Base-by-base conservation (phyloP, 495 filamentous ascomycete species). In the Rusavskia elegans region DNA sequence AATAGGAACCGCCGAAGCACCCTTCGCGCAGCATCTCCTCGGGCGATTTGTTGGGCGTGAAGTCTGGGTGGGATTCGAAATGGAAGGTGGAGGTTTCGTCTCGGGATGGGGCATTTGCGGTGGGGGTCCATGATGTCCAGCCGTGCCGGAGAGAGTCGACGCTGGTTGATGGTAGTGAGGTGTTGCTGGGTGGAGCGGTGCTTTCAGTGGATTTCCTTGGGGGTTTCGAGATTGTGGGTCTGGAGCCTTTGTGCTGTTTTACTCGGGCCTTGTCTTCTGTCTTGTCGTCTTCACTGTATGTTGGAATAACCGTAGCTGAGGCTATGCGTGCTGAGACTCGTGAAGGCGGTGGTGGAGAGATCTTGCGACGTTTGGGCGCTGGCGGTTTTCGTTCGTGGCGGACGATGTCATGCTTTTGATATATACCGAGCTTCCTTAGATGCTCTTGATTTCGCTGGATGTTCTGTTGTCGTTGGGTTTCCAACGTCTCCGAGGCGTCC, bases 21-120 rank as follows among this genome's bases (percentile, higher is more conserved):
- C 72, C 69, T 61, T 73, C 67, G 19, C 66, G 62, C 13, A 74
- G 60, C 53, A 74, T 70, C 40, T 67, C 68, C 49, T 68, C 67
- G 27, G 72, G 72, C 2, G 67, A 68, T 50, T 73, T 73, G 39
- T 75, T 75, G 8, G 72, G 72, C 6, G 63, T 65, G 48, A 75
- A 75, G 23, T 49, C 38, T 0, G 66, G 66, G 35, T 71, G 61
- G 14, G 65, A 63, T 19, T 49, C 32, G 50, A 75, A 74, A 45
- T 68, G 69, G 37, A 72, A 70, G 2, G 54, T 62, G 7, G 62
- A 64, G 25, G 64, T 50, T 0, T 60, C 55, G 46, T 72, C 68
- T 17, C 68, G 68, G 1, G 60, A 65, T 1, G 71, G 71, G 6
- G 58, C 48, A 0, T 51, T 25, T 2, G 67, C 70, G 1, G 48